Base-by-base conservation (phyloP, 805 yeast species). In the Barnettozyma vustinii region DNA sequence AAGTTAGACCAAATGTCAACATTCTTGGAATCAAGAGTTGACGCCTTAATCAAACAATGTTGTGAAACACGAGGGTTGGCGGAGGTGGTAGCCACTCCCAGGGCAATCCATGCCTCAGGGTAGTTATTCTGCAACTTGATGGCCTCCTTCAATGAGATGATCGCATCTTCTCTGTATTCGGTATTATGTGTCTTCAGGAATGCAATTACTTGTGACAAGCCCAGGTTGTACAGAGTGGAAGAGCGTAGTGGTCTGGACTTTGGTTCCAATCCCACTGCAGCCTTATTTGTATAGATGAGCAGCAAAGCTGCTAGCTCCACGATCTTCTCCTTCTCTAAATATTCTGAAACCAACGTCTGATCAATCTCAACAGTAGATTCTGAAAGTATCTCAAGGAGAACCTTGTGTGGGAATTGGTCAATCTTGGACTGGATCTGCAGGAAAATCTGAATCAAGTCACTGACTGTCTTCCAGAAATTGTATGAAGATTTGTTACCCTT, bases 11-110 rank as follows among this genome's bases (percentile, higher is more conserved):
- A 94, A 5, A 83, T 76, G 16, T 69, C 68, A 4, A 84, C 77
- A 48, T 86, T 87, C 46, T 79, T 78, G 7, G 86, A 78, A 43
- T 87, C 83, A 37, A 90, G 66, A 0, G 87, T 74, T 2, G 83
- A 68, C 0, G 97, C 91, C 53, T 87, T 84, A 57, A 94, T 86
- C 58, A 87, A 88, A 63, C 97, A 89, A 67, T 94, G 99, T 66
- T 94, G 99, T 0, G 97, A 73, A 7, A 88, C 85, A 43, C 77
- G 75, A 0, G 92, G 83, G 54, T 81, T 85, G 4, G 72, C 65
- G 3, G 79, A 68, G 47, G 83, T 74, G 8, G 88, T 79, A 0
- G 90, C 85, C 49, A 84, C 76, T 13, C 98, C 99, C 26, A 92
- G 71, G 0, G 87, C 83, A 46, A 79, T 72, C 99, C 99, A 94